Evolutionary conservation across 768 basidiomycete genomes (phyloP).

Genomic region (Artomyces pyxidatus): DNA sequence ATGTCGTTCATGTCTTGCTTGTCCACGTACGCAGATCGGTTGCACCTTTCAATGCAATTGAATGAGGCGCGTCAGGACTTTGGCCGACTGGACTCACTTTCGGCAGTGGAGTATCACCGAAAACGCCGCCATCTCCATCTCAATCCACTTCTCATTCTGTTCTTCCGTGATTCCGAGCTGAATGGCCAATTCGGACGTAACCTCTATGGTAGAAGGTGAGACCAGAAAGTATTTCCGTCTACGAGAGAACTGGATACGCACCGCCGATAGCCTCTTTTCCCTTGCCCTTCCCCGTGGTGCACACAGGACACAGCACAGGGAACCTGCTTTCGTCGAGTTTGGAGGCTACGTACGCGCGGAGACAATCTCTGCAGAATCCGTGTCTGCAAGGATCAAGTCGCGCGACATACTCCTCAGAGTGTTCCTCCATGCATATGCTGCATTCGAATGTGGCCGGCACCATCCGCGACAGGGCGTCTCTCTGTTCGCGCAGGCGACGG

Average conservation of each 20-base stretch:
- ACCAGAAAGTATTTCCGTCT: too few species aligned
- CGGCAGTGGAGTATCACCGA: slow-evolving; percentile 42
- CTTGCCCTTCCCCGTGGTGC: slow-evolving; percentile 26
- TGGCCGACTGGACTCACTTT: slow-evolving; percentile 31
- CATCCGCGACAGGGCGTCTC: slow-evolving; percentile 20
- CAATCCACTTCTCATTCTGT: slow-evolving; percentile 33
- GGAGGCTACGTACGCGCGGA: slow-evolving; percentile 32
- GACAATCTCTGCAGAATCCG: slow-evolving; percentile 45
- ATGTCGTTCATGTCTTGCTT: slow-evolving; percentile 34
- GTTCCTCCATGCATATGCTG: slow-evolving; percentile 46
- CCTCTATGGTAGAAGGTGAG: too few species aligned
- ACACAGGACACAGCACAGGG: slow-evolving; percentile 57
- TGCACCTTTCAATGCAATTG: slow-evolving; percentile 32
- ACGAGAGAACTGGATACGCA: too few species aligned
- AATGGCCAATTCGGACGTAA: slow-evolving; percentile 33
- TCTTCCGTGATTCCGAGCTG: slow-evolving; percentile 37
- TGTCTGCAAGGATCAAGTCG: slow-evolving; percentile 41
- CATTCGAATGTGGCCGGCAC: slow-evolving; percentile 39
- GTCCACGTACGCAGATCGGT: slow-evolving; percentile 40
- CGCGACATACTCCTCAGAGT: slow-evolving; percentile 34
- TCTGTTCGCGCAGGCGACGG: slow-evolving; percentile 27
- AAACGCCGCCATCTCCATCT: slow-evolving; percentile 38
- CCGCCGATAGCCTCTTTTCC: slow-evolving; percentile 22
- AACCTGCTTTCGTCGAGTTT: slow-evolving; percentile 46
- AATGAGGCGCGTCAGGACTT: too few species aligned